These are phyloP conservation scores for Lentithecium fluviatile DNA, from an alignment of 495 filamentous ascomycete genomes.

Conservation along the genomic window DNA sequence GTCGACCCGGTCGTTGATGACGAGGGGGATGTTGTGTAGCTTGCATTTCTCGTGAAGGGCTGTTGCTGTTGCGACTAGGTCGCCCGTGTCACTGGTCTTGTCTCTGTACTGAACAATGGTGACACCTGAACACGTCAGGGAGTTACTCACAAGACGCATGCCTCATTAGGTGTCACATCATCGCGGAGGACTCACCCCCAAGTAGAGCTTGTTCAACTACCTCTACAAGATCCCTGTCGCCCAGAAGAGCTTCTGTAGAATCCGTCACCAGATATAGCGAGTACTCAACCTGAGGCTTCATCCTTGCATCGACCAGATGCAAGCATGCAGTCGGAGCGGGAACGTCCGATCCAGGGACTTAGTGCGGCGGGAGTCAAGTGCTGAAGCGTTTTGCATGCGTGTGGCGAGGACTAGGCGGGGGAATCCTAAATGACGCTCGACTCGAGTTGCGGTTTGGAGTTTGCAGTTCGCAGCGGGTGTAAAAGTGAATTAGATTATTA, in stretches of 20 bases:
- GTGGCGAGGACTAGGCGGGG: too few relatives aligned
- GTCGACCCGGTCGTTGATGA: slow-evolving; percentile 96
- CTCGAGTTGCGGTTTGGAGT: slow-evolving; percentile 7
- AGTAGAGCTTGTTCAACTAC: slow-evolving; percentile 75
- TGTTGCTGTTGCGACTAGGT: slow-evolving; percentile 67
- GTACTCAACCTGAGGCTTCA: slow-evolving; percentile 51
- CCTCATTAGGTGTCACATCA: neutral
- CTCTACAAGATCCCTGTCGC: slow-evolving; percentile 62
- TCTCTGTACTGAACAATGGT: slow-evolving; percentile 89
- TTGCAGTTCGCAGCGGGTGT: too few relatives aligned
- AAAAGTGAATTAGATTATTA: too few relatives aligned
- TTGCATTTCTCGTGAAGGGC: slow-evolving; percentile 68
- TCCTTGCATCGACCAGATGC: slow-evolving; percentile 1
- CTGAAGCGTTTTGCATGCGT: too few relatives aligned
- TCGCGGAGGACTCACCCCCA: slow-evolving; percentile 54
- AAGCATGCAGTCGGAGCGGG: neutral
- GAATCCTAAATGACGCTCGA: too few relatives aligned
- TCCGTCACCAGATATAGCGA: slow-evolving; percentile 90
- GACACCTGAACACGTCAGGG: slow-evolving; percentile 54
- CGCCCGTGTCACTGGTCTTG: slow-evolving; percentile 75
- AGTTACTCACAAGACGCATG: slow-evolving; percentile 22
- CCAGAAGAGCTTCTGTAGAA: slow-evolving; percentile 76
- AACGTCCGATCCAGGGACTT: neutral
- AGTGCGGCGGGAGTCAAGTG: too few relatives aligned
- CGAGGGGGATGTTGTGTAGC: slow-evolving; percentile 68